Evolutionary conservation across 1,139 yeast genomes (phyloP).

Genomic region (Candida sp.): DNA sequence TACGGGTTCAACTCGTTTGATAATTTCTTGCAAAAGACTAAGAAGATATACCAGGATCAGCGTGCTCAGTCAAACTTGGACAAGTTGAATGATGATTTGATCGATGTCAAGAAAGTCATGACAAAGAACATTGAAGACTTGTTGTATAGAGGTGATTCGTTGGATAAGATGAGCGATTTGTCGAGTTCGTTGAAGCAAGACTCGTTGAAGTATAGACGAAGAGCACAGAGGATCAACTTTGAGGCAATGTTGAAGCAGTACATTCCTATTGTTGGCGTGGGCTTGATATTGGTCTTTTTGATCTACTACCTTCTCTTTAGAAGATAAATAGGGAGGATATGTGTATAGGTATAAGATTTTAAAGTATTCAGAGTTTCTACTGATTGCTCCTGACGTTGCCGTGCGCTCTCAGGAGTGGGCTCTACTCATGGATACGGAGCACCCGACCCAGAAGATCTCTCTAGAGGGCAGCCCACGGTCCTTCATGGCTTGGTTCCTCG

Average conservation of each 20-base stretch:
- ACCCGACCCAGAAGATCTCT: no score
- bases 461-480: no score
- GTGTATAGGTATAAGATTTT: no score
- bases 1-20: constrained; percentile 91
- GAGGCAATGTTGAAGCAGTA: constrained; percentile 90
- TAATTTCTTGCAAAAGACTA: constrained; percentile 82
- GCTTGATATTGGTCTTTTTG: constrained; percentile 74
- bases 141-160: constrained; percentile 91
- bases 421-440: no score
- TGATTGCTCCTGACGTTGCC: no score
- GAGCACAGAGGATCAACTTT: constrained; percentile 90
- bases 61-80: constrained; percentile 91
- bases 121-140: constrained; percentile 95
- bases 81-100: constrained; percentile 82
- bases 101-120: constrained; percentile 95
- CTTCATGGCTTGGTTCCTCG: no score
- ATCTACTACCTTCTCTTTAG: constrained; percentile 61
- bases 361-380: no score
- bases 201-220: constrained; percentile 84
- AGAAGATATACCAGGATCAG: constrained; percentile 87
- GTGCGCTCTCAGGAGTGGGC: no score
- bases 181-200: constrained; percentile 82
- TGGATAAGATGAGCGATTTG: constrained; percentile 91
- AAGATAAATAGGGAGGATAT: background rate
- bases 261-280: constrained; percentile 80